A percentile compares a stretch with the other conserved stretches of the same genome.
Evolutionary conservation across 2,329 filamentous ascomycete genomes (phyloP).

Genomic region (Cryphonectria japonica): DNA sequence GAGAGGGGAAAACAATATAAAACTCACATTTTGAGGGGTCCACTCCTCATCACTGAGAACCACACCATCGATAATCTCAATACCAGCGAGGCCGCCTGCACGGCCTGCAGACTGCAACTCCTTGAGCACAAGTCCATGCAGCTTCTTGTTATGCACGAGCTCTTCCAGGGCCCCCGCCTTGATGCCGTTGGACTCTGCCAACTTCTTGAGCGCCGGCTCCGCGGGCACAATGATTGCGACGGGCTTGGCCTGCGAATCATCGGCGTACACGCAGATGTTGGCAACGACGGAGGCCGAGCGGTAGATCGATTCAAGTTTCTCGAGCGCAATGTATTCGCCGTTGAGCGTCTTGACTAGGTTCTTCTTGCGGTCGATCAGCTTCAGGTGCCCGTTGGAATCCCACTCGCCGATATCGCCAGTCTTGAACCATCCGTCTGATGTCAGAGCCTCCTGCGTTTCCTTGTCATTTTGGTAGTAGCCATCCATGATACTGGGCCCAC

Average conservation of each 20-base stretch:
- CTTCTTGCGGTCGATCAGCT: conserved; percentile 85
- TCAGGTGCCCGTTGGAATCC: conserved; percentile 70
- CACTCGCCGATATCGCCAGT: conserved; percentile 85
- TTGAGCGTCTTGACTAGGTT: conserved; percentile 83
- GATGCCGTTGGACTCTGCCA: conserved; percentile 49
- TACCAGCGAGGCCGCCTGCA: conserved; percentile 64
- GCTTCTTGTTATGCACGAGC: conserved; percentile 68
- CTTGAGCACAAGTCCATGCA: conserved; percentile 65
- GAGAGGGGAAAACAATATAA: neutral
- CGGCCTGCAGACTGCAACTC: conserved; percentile 66
- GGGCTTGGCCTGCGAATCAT: conserved; percentile 54
- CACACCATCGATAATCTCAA: conserved; percentile 73
- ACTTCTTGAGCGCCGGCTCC: conserved; percentile 58
- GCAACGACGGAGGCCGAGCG: conserved; percentile 54
- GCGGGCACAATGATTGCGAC: conserved; percentile 61
- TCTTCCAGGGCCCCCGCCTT: conserved; percentile 64
- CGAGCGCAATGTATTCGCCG: conserved; percentile 81
- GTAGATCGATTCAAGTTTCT: conserved; percentile 66
- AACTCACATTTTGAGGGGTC: conserved; percentile 73
- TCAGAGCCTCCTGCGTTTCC: conserved; percentile 73
- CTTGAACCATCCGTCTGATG: conserved; percentile 83
- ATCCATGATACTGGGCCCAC: conserved; percentile 70
- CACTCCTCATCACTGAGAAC: conserved; percentile 75
- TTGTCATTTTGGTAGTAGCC: conserved; percentile 79
- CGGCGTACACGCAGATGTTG: conserved; percentile 62